phyloP scores from a whole-genome alignment of 2,329 filamentous ascomycete species.

The Paracoccidioides brasiliensis region DNA sequence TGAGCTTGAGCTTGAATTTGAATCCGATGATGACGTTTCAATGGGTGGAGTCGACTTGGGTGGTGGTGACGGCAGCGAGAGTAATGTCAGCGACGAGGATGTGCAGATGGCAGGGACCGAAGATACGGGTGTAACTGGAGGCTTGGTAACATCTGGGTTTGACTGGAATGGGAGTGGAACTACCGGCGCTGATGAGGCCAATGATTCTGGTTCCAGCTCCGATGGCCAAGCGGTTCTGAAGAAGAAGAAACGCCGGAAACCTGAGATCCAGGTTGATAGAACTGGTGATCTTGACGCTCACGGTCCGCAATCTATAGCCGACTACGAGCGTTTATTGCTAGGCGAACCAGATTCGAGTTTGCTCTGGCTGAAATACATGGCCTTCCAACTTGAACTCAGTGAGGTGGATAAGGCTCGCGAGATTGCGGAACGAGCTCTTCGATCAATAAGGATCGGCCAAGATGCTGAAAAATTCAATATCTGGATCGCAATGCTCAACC shows the following conservation, averaged over 20 bases:
- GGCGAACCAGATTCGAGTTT: conserved; percentile 86
- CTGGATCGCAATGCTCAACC: conserved; percentile 87
- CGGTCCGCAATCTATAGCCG: conserved; percentile 76
- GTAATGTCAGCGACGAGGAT: conserved; percentile 38
- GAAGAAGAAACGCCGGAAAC: conserved; percentile 59
- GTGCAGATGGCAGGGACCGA: conserved; percentile 28
- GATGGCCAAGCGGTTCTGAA: conserved; percentile 35
- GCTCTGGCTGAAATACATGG: conserved; percentile 96
- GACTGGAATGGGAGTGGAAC: conserved; percentile 66
- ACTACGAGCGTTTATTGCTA: conserved; percentile 86
- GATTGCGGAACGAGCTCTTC: conserved; percentile 78
- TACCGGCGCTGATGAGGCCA: conserved; percentile 29
- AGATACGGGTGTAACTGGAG: conserved; percentile 26
- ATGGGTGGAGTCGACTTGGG: conserved; percentile 36
- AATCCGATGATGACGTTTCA: conserved; percentile 24
- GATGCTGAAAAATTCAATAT: conserved; percentile 88
- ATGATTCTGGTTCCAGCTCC: conserved; percentile 35
- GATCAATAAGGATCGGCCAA: conserved; percentile 81
- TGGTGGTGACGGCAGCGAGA: conserved; percentile 32
- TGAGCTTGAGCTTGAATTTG: conserved; percentile 20
- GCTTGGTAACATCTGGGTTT: conserved; percentile 63
- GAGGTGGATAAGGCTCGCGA: conserved; percentile 80
- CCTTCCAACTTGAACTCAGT: conserved; percentile 88
- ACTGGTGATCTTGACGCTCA: conserved; percentile 84
- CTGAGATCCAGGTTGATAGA: conserved; percentile 69